Conservation (phyloP, 257 asterid species). For the Nicotiana sylvestris region DNA sequence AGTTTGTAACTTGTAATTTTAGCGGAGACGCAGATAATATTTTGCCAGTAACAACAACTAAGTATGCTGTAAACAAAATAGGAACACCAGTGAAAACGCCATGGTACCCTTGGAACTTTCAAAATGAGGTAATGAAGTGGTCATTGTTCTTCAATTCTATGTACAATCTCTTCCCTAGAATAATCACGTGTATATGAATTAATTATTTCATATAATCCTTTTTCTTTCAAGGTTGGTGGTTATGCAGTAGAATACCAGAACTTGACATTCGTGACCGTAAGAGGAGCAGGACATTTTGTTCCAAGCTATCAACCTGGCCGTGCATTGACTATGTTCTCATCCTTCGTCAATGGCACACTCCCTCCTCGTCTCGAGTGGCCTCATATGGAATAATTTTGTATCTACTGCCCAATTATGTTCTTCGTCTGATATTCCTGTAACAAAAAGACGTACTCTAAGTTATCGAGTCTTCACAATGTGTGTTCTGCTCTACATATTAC, state of each 20-base stretch:
- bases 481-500: no score
- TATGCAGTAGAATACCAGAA: constrained; percentile 49
- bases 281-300: constrained; percentile 59
- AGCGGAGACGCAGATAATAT: constrained; percentile 59
- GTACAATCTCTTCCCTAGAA: not conserved
- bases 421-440: not conserved
- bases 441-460: not conserved
- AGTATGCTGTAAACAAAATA: constrained; percentile 45
- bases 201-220: not conserved
- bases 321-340: constrained; percentile 38
- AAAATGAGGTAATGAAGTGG: constrained; percentile 37
- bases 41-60: constrained; percentile 56
- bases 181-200: not conserved
- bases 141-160: not conserved
- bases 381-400: not conserved
- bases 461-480: not conserved
- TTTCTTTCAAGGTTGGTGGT: constrained; percentile 9
- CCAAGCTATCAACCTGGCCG: constrained; percentile 53
- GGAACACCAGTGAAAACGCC: constrained; percentile 35
- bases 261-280: constrained; percentile 44
- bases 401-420: not conserved
- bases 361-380: constrained; percentile 24
- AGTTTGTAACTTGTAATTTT: not conserved
- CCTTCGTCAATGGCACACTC: constrained; percentile 45
- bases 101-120: constrained; percentile 59